Evolutionary conservation across 805 yeast genomes (phyloP).

Genomic region (Cyberlindnera saturnus): DNA sequence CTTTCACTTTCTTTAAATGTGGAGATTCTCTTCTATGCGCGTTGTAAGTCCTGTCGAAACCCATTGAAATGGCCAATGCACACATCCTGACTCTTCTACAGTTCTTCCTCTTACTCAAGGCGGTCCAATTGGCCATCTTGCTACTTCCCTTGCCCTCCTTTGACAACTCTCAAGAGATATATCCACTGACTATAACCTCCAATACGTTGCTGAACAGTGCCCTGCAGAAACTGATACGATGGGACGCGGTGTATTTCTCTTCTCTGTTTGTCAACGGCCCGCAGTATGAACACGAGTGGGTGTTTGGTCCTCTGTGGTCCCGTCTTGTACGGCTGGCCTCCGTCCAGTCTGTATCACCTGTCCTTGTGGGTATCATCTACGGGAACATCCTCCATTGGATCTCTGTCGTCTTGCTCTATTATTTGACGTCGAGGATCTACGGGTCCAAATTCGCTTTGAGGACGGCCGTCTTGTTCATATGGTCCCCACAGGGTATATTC

Average conservation of each 20-base stretch:
- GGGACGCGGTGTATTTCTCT: conserved; percentile 84
- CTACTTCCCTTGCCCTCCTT: neutral
- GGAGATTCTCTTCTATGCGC: neutral
- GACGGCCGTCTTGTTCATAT: conserved; percentile 41
- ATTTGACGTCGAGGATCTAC: conserved; percentile 37
- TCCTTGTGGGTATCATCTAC: conserved; percentile 38
- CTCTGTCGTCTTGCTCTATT: conserved; percentile 43
- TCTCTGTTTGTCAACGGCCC: conserved; percentile 43
- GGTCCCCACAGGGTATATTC: conserved; percentile 82
- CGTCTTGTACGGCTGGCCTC: conserved; percentile 31
- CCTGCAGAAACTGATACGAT: conserved; percentile 49
- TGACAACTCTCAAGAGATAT: conserved; percentile 1
- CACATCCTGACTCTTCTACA: neutral
- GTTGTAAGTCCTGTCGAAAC: neutral
- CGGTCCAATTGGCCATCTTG: neutral
- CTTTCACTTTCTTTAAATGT: neutral
- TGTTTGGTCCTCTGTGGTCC: conserved; percentile 80
- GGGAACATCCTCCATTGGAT: conserved; percentile 48
- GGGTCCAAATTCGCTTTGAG: conserved; percentile 24
- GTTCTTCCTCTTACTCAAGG: neutral
- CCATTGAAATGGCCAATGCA: neutral
- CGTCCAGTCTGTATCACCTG: conserved; percentile 1
- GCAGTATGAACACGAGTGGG: conserved; percentile 84
- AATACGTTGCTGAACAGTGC: neutral
- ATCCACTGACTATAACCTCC: neutral